phyloP scores from a whole-genome alignment of 352 stramenopile species.

The Phytophthora ohioensis region DNA sequence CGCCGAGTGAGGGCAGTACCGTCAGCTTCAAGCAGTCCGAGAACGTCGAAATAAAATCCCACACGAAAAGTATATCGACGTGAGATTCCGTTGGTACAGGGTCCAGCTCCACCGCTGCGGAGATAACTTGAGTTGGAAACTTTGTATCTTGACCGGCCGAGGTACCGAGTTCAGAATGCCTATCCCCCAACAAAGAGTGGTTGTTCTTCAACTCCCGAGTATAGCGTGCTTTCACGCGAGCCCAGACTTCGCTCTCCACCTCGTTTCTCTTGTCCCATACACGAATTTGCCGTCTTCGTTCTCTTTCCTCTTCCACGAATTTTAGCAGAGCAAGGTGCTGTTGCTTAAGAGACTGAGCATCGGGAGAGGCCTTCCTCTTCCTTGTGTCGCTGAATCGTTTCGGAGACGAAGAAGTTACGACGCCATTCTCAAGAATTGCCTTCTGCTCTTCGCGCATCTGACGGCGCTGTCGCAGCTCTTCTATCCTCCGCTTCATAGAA shows the following conservation, averaged over 20 bases:
- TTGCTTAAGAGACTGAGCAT: conserved; percentile 49
- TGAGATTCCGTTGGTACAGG: conserved; percentile 52
- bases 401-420: conserved; percentile 56
- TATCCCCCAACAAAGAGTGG: neutral
- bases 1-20: conserved; percentile 53
- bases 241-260: conserved; percentile 64
- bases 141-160: conserved; percentile 15
- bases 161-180: conserved; percentile 3
- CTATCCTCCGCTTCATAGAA: conserved; percentile 78
- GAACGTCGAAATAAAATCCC: conserved; percentile 83
- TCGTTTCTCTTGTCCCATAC: conserved; percentile 63
- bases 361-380: conserved; percentile 21
- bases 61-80: conserved; percentile 74
- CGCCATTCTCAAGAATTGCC: conserved; percentile 77
- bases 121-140: conserved; percentile 51
- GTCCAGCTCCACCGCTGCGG: conserved; percentile 46
- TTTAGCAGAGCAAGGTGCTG: conserved; percentile 67
- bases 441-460: conserved; percentile 79
- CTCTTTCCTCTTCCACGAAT: conserved; percentile 77
- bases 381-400: conserved; percentile 34
- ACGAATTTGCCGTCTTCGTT: conserved; percentile 61
- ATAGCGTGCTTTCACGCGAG: conserved; percentile 58
- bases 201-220: conserved; percentile 20
- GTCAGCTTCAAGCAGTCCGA: conserved; percentile 67
- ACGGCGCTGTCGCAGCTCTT: conserved; percentile 69